These are phyloP conservation scores for Vachellia pachyceras DNA, from an alignment of 306 rosid genomes.

Conservation along the genomic window DNA sequence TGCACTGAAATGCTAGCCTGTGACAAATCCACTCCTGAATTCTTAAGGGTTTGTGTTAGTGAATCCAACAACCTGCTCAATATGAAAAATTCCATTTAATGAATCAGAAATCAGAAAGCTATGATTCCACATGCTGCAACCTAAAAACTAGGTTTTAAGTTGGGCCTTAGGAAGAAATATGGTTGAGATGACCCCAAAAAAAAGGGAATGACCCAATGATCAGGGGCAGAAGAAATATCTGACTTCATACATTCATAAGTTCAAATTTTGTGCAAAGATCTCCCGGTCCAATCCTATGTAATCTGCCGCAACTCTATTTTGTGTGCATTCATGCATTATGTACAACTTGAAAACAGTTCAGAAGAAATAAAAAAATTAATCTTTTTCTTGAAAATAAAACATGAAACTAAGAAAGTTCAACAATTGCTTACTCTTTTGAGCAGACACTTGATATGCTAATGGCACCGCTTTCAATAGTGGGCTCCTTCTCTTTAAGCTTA, in stretches of 20 bases:
- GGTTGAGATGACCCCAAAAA: not conserved
- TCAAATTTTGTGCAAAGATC: not conserved
- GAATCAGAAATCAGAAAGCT: constrained; percentile 28
- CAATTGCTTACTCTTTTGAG: constrained; percentile 85
- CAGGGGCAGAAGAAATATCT: not conserved
- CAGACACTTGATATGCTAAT: constrained; percentile 87
- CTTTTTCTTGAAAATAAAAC: not conserved
- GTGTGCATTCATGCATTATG: not conserved
- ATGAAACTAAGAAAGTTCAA: not conserved
- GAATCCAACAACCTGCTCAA: constrained; percentile 79
- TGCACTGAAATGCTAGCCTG: constrained; percentile 94
- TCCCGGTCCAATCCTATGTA: not conserved
- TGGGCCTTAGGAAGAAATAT: constrained; percentile 1
- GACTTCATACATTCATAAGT: not conserved
- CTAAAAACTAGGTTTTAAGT: constrained; percentile 2
- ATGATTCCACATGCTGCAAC: not conserved
- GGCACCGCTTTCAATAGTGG: constrained; percentile 82
- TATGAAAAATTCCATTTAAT: constrained; percentile 28
- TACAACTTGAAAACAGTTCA: not conserved
- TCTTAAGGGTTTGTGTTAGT: constrained; percentile 87
- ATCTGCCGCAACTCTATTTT: constrained; percentile 6
- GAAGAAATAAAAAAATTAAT: not conserved
- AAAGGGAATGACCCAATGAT: not conserved
- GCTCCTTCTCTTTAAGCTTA: constrained; percentile 80
- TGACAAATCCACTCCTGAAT: constrained; percentile 96